Base-by-base conservation (phyloP, 2,329 filamentous ascomycete species). In the Xylaria hypoxylon region DNA sequence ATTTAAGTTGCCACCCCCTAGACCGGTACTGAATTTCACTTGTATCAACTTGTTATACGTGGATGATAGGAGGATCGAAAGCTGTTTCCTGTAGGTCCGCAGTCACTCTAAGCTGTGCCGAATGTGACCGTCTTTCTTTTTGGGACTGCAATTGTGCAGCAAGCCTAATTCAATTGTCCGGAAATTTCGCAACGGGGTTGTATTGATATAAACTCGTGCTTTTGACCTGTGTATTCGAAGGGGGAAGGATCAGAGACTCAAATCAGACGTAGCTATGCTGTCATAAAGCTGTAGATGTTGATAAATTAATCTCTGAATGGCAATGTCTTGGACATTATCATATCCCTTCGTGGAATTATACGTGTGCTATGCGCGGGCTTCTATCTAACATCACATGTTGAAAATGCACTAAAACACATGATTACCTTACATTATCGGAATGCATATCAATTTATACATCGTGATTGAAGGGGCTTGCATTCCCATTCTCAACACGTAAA, bases 1-100 rank as follows among this genome's bases (percentile, higher is more conserved):
- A 73, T 77, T 62, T 77, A 67, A 69, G 31, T 28, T 52, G n/a
- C 13, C 44, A 11, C 13, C 40, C 24, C 15, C 11, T 19, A 3
- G 5, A 22, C 15, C 6, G 35, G 15, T 17, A 22, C 31, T 33
- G 5, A 38, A 42, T 48, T 53, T 26, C 22, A 24, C 40, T 24
- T 35, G n/a, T 55, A 35, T 13, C 35, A 17, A 19, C 3, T 51
- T 17, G 17, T 19, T 17, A 45, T 31, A 24, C 26, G 13, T 55
- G 45, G 47, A 26, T 33, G 50, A 45, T 40, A 26, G 17, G 26
- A 45, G 19, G 42, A 47, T 31, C 35, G n/a, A 22, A 47, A 5
- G 31, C 31, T 53, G 52, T 35, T 40, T 47, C 28, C 22, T 53
- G 47, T 10, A 26, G 24, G 52, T 35, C 24, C 40, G 35, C 24